These are phyloP conservation scores for Sphaerostilbella broomeana DNA, from an alignment of 2,329 filamentous ascomycete species.

Conservation along the genomic window DNA sequence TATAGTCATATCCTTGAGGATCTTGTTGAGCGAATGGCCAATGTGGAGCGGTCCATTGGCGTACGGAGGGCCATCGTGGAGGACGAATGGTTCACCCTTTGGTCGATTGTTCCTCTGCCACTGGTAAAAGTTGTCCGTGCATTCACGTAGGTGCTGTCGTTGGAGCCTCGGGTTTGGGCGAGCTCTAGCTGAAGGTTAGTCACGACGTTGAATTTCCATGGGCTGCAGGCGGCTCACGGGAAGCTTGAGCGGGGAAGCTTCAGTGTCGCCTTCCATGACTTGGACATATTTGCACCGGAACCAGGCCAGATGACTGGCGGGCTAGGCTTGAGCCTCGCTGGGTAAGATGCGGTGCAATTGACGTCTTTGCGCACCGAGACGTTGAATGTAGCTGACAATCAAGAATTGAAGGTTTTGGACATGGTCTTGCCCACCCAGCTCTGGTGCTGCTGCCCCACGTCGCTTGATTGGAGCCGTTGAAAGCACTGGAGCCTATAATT, in stretches of 20 bases:
- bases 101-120: constrained; percentile 66
- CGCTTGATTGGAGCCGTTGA: no score
- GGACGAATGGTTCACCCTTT: constrained; percentile 58
- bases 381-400: no score
- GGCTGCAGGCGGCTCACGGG: constrained; percentile 46
- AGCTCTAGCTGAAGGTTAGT: constrained; percentile 32
- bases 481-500: no score
- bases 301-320: constrained; percentile 22
- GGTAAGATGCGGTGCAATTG: constrained; percentile 10
- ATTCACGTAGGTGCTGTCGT: constrained; percentile 61
- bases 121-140: constrained; percentile 79
- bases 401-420: no score
- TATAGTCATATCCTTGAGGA: constrained; percentile 89
- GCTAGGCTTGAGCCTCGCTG: constrained; percentile 10
- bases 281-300: constrained; percentile 34
- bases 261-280: constrained; percentile 67
- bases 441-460: no score
- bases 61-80: constrained; percentile 96
- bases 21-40: constrained; percentile 93
- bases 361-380: neutral
- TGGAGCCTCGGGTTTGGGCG: constrained; percentile 45
- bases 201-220: neutral
- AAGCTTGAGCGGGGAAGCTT: constrained; percentile 70
- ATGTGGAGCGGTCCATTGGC: constrained; percentile 89
- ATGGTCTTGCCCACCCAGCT: no score